Base-by-base conservation (phyloP, 345 rosid genomes). In the Salix viminalis region DNA sequence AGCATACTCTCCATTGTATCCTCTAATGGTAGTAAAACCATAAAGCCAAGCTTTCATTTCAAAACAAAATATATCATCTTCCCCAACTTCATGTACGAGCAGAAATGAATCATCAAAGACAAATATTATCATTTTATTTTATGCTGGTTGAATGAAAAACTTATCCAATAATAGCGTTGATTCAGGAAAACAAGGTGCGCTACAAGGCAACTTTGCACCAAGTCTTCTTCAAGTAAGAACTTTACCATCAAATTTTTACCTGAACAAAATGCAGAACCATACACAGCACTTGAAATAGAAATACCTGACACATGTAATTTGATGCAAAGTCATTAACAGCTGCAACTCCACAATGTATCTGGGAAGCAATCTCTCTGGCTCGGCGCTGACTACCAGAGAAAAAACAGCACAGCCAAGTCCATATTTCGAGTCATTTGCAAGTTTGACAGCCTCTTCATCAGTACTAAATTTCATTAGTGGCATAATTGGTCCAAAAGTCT, bases 401-500 rank as follows among this genome's bases (percentile, higher is more conserved):
- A 96, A 96, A 73, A 96, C 97, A 67, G 97, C 97, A 83, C 98
- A 93, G 61, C 99, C 97, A 14, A 96, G 97, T 46, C 98, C 99
- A 81, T 89, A 96, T 73, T 88, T 92, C 34, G 97, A 91, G 84
- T 93, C 98, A 80, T 96, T 96, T 62, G 99, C 95, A 52, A 96
- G 92, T 86, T 75, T 77, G 74, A 96, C 71, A 70, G 80, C 99
- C 89, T 96, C 99, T 87, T 96, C 97, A 83, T 96, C 95, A 0
- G 88, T 89, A 82, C 85, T 87, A 76, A 93, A 92, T 88, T 92
- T 91, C 99, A 96, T 96, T 65, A 96, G 93, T 21, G 99, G 97
- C 93, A 96, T 91, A 74, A 96, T 92, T 58, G 99, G 99, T 79
- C 99, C 99, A 84, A 96, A 96, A 72, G 98, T 84, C 99, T 96